These are phyloP conservation scores for Amanita muscaria DNA, from an alignment of 768 basidiomycete species.

Conservation along the genomic window DNA sequence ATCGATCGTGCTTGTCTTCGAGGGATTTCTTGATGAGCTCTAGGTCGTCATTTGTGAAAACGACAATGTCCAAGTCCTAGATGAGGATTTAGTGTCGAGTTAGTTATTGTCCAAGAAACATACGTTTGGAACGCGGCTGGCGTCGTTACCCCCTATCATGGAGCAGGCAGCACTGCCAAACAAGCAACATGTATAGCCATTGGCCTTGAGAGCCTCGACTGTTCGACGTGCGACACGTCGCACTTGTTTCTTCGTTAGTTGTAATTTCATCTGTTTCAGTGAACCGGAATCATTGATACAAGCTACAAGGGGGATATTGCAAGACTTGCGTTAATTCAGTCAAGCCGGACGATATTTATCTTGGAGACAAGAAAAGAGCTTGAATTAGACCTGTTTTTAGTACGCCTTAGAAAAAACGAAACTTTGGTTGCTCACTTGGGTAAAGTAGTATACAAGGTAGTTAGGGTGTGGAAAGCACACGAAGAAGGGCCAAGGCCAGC, in stretches of 20 bases:
- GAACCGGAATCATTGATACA: too few relatives aligned
- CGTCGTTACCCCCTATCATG: neutral
- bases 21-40: conserved; percentile 32
- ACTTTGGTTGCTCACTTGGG: too few relatives aligned
- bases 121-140: conserved; percentile 1
- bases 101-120: neutral
- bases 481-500: too few relatives aligned
- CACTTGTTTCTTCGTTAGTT: conserved; percentile 16
- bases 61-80: conserved; percentile 22
- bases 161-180: conserved; percentile 7
- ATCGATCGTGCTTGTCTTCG: conserved; percentile 19
- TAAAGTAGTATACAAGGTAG: too few relatives aligned
- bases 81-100: neutral
- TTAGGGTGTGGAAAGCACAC: too few relatives aligned
- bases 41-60: conserved; percentile 23
- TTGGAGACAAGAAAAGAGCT: too few relatives aligned
- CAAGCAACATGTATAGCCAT: conserved; percentile 1
- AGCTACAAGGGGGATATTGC: too few relatives aligned
- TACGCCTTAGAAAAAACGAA: too few relatives aligned
- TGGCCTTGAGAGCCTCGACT: conserved; percentile 3
- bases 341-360: too few relatives aligned
- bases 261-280: neutral
- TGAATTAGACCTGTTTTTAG: too few relatives aligned
- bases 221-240: conserved; percentile 18
- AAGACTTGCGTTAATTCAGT: too few relatives aligned